Evolutionary conservation across 441 rosid genomes (phyloP).

Genomic region (Euphorbia celastroides): DNA sequence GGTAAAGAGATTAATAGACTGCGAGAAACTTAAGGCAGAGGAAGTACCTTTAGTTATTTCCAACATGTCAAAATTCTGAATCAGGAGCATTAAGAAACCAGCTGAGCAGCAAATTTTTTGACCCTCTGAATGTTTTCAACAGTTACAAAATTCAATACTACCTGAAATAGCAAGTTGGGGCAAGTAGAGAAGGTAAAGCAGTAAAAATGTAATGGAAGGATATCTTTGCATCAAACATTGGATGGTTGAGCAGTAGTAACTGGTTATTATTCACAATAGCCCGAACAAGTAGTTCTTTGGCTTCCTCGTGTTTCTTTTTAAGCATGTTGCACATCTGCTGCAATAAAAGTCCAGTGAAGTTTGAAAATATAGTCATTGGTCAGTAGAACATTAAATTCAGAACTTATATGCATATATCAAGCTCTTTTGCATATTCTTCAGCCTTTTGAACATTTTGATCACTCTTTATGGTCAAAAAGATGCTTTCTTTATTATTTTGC

Average conservation of each 20-base stretch:
- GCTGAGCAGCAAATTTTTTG: conserved; percentile 53
- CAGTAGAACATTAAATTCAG: conserved; percentile 1
- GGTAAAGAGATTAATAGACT: not conserved
- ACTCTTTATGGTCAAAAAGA: conserved; percentile 35
- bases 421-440: conserved; percentile 73
- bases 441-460: conserved; percentile 62
- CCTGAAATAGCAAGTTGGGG: not conserved
- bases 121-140: conserved; percentile 50
- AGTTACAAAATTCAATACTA: conserved; percentile 20
- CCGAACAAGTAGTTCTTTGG: conserved; percentile 73
- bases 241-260: conserved; percentile 83
- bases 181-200: not conserved
- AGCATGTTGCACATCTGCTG: conserved; percentile 76
- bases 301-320: conserved; percentile 83
- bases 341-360: conserved; percentile 9
- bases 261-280: conserved; percentile 76
- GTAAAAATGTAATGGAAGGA: conserved; percentile 40
- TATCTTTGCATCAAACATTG: conserved; percentile 71
- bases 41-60: conserved; percentile 24
- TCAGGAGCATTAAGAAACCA: conserved; percentile 29
- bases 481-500: conserved; percentile 35
- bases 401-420: conserved; percentile 37
- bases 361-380: not conserved
- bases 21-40: conserved; percentile 5
- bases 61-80: conserved; percentile 20